Evolutionary conservation across 1,284 basidiomycete genomes (phyloP).

Genomic region (Vanrija humicola): DNA sequence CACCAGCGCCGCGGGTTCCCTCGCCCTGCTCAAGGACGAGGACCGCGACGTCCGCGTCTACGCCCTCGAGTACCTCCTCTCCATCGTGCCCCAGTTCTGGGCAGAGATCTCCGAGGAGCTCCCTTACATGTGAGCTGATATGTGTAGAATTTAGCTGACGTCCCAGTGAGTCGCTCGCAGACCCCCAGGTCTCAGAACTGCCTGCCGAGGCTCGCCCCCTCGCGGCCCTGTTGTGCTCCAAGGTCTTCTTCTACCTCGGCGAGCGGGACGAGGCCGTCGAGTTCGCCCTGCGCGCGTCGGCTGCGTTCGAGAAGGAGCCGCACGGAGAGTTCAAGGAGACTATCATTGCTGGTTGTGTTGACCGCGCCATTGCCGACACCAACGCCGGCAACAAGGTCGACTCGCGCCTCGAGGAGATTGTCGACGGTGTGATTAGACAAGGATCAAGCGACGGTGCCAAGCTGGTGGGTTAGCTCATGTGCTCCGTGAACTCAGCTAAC

Average conservation of each 20-base stretch:
- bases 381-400: constrained; percentile 59
- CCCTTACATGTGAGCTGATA: constrained; percentile 72
- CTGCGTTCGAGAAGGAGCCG: constrained; percentile 72
- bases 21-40: constrained; percentile 84
- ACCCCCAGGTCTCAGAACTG: constrained; percentile 63
- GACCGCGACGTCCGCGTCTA: constrained; percentile 74
- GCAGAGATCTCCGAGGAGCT: constrained; percentile 95
- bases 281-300: constrained; percentile 85
- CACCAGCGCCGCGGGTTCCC: constrained; percentile 65
- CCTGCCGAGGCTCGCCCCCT: constrained; percentile 66
- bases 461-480: constrained; percentile 58
- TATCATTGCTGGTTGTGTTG: constrained; percentile 88
- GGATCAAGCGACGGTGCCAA: constrained; percentile 80
- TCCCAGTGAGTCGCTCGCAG: constrained; percentile 79
- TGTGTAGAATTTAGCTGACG: constrained; percentile 1
- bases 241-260: constrained; percentile 92
- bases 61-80: constrained; percentile 75
- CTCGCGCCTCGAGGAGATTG: constrained; percentile 69
- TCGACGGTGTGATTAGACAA: constrained; percentile 77
- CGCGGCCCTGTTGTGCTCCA: constrained; percentile 85
- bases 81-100: constrained; percentile 89
- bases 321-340: constrained; percentile 86
- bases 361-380: constrained; percentile 68
- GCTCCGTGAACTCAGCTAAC: background rate
- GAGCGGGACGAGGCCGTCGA: constrained; percentile 89